Conservation (phyloP, 768 basidiomycete species). For the Mrakia gelida region DNA sequence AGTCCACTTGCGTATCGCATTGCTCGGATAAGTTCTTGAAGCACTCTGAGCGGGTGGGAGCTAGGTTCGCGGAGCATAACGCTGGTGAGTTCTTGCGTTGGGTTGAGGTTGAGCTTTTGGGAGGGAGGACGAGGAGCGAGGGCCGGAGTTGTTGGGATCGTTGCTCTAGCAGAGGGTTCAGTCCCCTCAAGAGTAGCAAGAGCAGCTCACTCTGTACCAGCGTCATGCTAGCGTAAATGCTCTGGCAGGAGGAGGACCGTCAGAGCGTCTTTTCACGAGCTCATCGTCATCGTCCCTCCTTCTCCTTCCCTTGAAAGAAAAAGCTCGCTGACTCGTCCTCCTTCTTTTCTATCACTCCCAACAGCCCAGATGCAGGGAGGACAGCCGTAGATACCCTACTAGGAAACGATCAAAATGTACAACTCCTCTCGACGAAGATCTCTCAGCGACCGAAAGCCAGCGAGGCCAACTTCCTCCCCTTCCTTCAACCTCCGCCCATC, state of each 20-base stretch:
- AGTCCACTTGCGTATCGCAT: conserved; percentile 87
- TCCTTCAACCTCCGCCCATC: no score
- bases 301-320: neutral
- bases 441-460: no score
- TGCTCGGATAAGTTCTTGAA: conserved; percentile 98
- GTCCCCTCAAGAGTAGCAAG: no score
- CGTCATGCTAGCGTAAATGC: no score
- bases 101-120: neutral
- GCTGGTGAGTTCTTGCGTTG: conserved; percentile 59
- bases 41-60: conserved; percentile 87
- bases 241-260: no score
- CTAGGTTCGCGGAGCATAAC: conserved; percentile 85
- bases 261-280: neutral
- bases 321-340: neutral
- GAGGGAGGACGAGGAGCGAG: neutral
- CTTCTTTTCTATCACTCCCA: neutral
- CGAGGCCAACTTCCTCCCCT: no score
- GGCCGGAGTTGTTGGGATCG: neutral
- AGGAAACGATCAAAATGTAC: neutral
- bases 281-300: neutral
- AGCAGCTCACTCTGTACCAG: no score
- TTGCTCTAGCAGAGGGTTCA: no score
- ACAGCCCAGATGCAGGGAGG: conserved; percentile 18
- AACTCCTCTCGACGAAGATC: neutral
- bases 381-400: neutral